phyloP scores from a whole-genome alignment of 345 rosid genomes.

The Angophora floribunda region DNA sequence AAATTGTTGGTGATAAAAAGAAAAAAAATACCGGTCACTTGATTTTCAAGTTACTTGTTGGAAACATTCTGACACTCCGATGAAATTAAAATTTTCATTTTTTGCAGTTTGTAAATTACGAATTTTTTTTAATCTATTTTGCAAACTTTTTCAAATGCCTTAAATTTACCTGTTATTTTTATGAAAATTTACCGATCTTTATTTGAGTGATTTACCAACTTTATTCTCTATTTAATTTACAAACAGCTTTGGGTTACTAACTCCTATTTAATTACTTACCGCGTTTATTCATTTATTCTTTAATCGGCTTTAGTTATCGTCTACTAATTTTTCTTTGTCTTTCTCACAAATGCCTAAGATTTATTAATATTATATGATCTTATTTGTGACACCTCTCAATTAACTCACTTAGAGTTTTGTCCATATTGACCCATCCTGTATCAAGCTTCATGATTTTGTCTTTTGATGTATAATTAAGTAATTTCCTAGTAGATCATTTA shows the following conservation, averaged over 20 bases:
- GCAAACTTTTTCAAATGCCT: not conserved
- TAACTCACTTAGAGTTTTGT: not conserved
- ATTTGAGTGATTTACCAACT: not conserved
- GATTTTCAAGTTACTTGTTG: not conserved
- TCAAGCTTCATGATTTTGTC: not conserved
- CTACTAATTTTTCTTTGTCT: not conserved
- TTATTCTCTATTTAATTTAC: no score
- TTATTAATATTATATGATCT: no score
- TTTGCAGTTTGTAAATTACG: not conserved
- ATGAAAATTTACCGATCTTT: not conserved
- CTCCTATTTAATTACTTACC: not conserved
- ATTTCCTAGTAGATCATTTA: not conserved
- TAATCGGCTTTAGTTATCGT: no score
- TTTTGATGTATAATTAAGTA: not conserved
- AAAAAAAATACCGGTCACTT: not conserved
- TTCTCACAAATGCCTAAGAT: not conserved
- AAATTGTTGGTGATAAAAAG: not conserved
- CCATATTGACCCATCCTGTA: not conserved
- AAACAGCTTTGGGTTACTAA: not conserved
- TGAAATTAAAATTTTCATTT: not conserved
- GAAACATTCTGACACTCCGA: not conserved
- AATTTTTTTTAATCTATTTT: not conserved
- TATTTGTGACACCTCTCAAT: no score
- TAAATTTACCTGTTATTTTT: no score
- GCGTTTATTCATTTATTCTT: not conserved